A percentile compares a stretch with the other conserved stretches of the same genome.
These are phyloP conservation scores for Wickerhamomyces bisporus DNA, from an alignment of 805 yeast genomes.

Conservation along the genomic window DNA sequence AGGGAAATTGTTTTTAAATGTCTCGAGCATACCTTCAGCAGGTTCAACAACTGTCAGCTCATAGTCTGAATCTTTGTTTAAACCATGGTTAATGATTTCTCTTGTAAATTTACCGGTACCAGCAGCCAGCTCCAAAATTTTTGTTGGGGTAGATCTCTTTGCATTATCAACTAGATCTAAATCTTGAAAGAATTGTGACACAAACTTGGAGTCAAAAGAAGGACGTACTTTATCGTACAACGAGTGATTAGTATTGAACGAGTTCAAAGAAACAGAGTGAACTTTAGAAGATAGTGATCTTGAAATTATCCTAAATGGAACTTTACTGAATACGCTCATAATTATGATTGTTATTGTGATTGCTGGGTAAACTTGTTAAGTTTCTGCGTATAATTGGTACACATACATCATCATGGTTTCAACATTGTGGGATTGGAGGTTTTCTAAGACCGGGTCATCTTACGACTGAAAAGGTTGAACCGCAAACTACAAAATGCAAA, in stretches of 20 bases:
- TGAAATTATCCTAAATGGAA: too few species aligned
- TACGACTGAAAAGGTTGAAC: too few species aligned
- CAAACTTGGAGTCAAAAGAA: conserved; percentile 37
- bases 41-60: conserved; percentile 49
- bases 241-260: conserved; percentile 48
- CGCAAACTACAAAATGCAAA: too few species aligned
- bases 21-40: conserved; percentile 48
- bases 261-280: conserved; percentile 35
- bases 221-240: conserved; percentile 51
- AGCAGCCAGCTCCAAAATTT: conserved; percentile 47
- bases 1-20: conserved; percentile 45
- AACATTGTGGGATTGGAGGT: too few species aligned
- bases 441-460: too few species aligned
- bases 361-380: too few species aligned
- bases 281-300: background rate
- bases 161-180: conserved; percentile 26
- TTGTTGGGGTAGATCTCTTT: too few species aligned
- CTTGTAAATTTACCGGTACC: conserved; percentile 64
- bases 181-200: conserved; percentile 36
- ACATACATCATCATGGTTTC: too few species aligned
- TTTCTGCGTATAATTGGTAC: too few species aligned
- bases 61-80: conserved; percentile 18
- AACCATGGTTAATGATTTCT: conserved; percentile 35
- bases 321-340: too few species aligned
- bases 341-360: too few species aligned